Base-by-base conservation (phyloP, 2,329 filamentous ascomycete genomes). In the Phoma herbarum region DNA sequence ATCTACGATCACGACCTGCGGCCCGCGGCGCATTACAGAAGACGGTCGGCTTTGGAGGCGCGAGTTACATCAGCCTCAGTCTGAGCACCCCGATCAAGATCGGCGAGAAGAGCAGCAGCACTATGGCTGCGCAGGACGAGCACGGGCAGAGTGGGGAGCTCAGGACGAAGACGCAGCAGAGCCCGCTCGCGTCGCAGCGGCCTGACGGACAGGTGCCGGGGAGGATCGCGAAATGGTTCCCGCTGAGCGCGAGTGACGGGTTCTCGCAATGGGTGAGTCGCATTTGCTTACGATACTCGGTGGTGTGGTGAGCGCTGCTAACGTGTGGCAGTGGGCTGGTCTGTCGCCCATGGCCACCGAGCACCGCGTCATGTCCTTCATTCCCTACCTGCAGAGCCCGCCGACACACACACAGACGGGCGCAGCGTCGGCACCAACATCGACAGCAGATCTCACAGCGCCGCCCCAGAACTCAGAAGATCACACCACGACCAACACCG, bases 221-320 rank as follows among this genome's bases (percentile, higher is more conserved):
- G 12, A 37, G 73, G 12, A 65, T 74, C 26, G 63, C 67, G 4
- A 67, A 79, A 31, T 88, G 85, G 77, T 98, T 99, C 66, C 93
- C 95, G 2, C 80, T 98, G 22, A 89, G 93, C 48, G 97, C 97
- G 80, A 95, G 93, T 72, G 93, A 97, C 58, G 94, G 92, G 16
- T 92, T 92, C 63, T 89, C 86, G 67, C 94, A 98, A 84, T 98
- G 95, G 92, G 90, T 92, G 79, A 63, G 88, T 83, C 25, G 46
- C 50, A 6, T 29, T 8, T 1, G n/a, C 22, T 3, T 12, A 7
- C 42, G n/a, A 5, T 2, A 1, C 31, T n/a, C 31, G 28, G 43
- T 33, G 11, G 26, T 28, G 4, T 39, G n/a, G n/a, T n/a, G 35
- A 39, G 20, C 10, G 8, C 28, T 37, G 25, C 51, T 50, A 47